A percentile compares a stretch with the other conserved stretches of the same genome.
phyloP scores from a whole-genome alignment of 163 green algal species.

The Scenedesmus sp. region DNA sequence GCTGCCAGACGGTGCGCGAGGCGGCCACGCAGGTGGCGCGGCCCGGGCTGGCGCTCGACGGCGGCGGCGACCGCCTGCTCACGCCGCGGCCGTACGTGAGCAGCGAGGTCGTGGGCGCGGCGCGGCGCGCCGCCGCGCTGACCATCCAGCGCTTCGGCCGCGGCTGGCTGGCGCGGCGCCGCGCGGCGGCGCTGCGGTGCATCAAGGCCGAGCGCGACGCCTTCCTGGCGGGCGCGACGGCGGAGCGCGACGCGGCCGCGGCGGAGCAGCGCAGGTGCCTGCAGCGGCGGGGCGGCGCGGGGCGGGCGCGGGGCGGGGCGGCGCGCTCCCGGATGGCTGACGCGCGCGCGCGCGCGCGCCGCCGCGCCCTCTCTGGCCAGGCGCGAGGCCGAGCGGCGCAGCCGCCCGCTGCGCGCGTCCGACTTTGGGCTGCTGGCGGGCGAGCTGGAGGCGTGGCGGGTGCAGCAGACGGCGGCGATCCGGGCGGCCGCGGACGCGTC shows the following conservation, averaged over 20 bases:
- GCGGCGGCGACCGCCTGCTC: conserved; percentile 57
- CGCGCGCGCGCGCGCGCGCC: neutral
- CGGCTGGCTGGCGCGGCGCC: conserved; percentile 65
- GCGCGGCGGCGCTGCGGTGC: conserved; percentile 53
- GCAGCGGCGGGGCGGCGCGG: neutral
- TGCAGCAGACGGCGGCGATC: conserved; percentile 77
- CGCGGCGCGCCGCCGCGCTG: conserved; percentile 52
- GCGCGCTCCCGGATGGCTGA: no score
- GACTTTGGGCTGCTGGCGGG: conserved; percentile 88
- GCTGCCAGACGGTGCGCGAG: conserved; percentile 67
- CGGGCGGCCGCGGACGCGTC: no score
- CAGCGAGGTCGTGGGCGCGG: conserved; percentile 58
- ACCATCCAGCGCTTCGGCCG: conserved; percentile 77
- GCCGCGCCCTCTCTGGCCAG: neutral
- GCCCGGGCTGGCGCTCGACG: conserved; percentile 70
- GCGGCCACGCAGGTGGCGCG: conserved; percentile 78
- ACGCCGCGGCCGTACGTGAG: conserved; percentile 66
- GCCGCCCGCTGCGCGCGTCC: conserved; percentile 72
- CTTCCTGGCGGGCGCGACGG: conserved; percentile 52
- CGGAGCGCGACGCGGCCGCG: conserved; percentile 5
- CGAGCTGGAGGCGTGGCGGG: conserved; percentile 85
- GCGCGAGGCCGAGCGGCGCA: conserved; percentile 78
- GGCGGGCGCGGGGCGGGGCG: no score
- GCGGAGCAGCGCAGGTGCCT: no score
- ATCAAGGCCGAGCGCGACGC: conserved; percentile 64